phyloP scores from a whole-genome alignment of 129 eudicot species.

The Calendula officinalis region DNA sequence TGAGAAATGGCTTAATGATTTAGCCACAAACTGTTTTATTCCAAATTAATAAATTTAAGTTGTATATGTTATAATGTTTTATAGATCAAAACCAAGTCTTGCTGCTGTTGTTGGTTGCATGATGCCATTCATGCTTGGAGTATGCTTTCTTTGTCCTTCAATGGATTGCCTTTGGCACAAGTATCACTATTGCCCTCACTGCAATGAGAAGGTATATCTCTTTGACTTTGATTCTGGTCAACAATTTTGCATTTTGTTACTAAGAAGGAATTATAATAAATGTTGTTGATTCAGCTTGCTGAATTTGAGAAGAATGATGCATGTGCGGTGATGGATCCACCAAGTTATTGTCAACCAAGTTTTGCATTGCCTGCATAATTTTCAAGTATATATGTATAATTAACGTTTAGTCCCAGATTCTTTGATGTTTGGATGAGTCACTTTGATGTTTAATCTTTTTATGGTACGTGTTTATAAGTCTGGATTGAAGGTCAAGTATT shows the following conservation, averaged over 20 bases:
- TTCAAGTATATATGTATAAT: not conserved
- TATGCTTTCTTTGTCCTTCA: slow-evolving; percentile 90
- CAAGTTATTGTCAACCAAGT: slow-evolving; percentile 61
- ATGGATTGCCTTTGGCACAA: slow-evolving; percentile 99
- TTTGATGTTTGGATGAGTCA: slow-evolving; percentile 25
- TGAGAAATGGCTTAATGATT: slow-evolving; percentile 2
- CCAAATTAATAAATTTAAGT: not conserved
- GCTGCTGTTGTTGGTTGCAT: slow-evolving; percentile 95
- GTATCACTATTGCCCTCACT: slow-evolving; percentile 88
- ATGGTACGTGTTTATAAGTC: slow-evolving; percentile 7
- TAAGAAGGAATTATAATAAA: not conserved
- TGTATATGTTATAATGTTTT: slow-evolving; percentile 12
- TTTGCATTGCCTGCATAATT: slow-evolving; percentile 69
- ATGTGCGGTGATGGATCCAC: slow-evolving; percentile 92
- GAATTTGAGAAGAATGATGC: slow-evolving; percentile 77
- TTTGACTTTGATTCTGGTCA: not conserved
- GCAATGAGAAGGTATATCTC: slow-evolving; percentile 65
- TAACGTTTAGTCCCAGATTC: not conserved
- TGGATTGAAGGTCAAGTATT: slow-evolving; percentile 2
- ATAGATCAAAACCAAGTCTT: slow-evolving; percentile 79
- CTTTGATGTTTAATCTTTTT: slow-evolving; percentile 14
- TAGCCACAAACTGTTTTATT: slow-evolving; percentile 2
- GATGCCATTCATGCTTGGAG: slow-evolving; percentile 88
- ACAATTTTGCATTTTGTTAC: not conserved
- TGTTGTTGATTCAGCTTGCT: slow-evolving; percentile 57